These are phyloP conservation scores for Alternaria arbusti DNA, from an alignment of 2,329 filamentous ascomycete genomes.

Conservation along the genomic window DNA sequence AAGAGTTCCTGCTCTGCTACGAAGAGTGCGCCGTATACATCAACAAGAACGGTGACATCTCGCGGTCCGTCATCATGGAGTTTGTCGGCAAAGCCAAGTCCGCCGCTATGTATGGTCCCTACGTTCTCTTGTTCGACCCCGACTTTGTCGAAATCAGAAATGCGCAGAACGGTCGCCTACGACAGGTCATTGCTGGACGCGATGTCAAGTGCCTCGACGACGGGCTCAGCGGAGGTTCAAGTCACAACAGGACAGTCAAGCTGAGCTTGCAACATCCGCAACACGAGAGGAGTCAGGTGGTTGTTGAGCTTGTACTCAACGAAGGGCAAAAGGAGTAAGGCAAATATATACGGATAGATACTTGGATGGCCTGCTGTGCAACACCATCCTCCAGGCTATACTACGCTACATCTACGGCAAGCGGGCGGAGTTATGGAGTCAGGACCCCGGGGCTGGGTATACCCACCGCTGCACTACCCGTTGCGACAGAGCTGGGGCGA, in stretches of 20 bases:
- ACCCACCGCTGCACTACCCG: neutral
- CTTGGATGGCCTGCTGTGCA: neutral
- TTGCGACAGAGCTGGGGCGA: neutral
- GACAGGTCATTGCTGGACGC: constrained; percentile 91
- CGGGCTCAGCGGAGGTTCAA: constrained; percentile 45
- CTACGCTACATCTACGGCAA: neutral
- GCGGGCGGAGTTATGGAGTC: constrained; percentile 1
- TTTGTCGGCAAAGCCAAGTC: constrained; percentile 93
- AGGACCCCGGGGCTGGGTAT: neutral
- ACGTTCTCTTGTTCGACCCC: constrained; percentile 89
- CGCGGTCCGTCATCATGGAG: constrained; percentile 93
- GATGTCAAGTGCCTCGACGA: constrained; percentile 93
- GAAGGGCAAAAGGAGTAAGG: constrained; percentile 72
- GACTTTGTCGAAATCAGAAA: constrained; percentile 98
- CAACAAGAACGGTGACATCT: constrained; percentile 97
- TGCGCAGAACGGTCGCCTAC: constrained; percentile 89
- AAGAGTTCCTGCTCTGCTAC: constrained; percentile 86
- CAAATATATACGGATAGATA: neutral
- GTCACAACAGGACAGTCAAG: constrained; percentile 77
- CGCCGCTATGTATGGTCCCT: constrained; percentile 89
- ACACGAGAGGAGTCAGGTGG: constrained; percentile 80
- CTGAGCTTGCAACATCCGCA: constrained; percentile 95
- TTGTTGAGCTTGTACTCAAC: constrained; percentile 91
- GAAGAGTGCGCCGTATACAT: constrained; percentile 97
- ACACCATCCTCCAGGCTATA: neutral